Evolutionary conservation across 768 basidiomycete genomes (phyloP).

Genomic region (Calocybe gangraenosa): DNA sequence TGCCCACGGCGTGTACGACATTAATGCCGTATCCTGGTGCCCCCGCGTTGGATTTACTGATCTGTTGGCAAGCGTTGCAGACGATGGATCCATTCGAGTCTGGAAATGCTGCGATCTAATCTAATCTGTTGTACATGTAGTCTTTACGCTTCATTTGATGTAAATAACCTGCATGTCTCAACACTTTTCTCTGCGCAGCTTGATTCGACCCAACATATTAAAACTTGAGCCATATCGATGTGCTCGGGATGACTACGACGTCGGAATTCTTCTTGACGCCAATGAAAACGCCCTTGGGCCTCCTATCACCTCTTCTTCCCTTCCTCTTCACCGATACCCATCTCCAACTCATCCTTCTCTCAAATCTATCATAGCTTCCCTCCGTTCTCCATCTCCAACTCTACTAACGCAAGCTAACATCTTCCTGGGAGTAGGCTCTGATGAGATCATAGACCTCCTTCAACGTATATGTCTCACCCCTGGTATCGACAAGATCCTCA

Average conservation of each 20-base stretch:
- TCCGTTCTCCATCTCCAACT: constrained; percentile 45
- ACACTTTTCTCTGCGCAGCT: constrained; percentile 69
- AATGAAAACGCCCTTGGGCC: constrained; percentile 97
- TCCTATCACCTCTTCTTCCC: constrained; percentile 52
- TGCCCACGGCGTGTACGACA: constrained; percentile 81
- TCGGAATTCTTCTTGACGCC: constrained; percentile 91
- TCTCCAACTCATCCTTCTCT: constrained; percentile 83
- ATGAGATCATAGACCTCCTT: constrained; percentile 93
- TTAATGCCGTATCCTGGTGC: constrained; percentile 87
- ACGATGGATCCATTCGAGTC: constrained; percentile 79
- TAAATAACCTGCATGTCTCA: too few relatives aligned
- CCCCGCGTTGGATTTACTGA: constrained; percentile 58
- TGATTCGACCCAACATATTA: constrained; percentile 93
- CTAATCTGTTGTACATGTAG: constrained; percentile 1
- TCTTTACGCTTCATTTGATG: too few relatives aligned
- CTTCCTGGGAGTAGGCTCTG: constrained; percentile 94
- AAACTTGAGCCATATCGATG: constrained; percentile 90
- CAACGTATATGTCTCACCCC: constrained; percentile 88
- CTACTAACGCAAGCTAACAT: constrained; percentile 64
- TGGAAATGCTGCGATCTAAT: constrained; percentile 45
- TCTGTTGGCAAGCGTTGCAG: constrained; percentile 77
- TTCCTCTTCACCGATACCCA: constrained; percentile 87
- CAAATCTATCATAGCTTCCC: constrained; percentile 67
- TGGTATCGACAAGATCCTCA: constrained; percentile 75
- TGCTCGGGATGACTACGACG: constrained; percentile 91